phyloP scores from a whole-genome alignment of 2,329 filamentous ascomycete genomes.

The Aureobasidium subglaciale region DNA sequence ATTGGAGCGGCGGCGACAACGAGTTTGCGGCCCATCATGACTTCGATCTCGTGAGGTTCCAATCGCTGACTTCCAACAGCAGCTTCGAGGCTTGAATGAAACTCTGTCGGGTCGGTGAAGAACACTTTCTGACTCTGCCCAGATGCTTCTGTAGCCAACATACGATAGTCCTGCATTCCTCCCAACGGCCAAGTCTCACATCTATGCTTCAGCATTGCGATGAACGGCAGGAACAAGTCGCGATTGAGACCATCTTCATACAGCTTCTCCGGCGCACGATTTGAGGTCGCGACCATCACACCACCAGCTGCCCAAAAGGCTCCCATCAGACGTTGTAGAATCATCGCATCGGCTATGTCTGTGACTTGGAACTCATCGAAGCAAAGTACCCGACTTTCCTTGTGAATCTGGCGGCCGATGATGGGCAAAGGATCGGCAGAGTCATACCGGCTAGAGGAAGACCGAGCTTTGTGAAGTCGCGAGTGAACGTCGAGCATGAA shows the following conservation, averaged over 20 bases:
- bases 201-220: constrained; percentile 63
- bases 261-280: constrained; percentile 64
- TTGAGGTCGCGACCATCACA: constrained; percentile 69
- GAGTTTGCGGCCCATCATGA: constrained; percentile 20
- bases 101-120: constrained; percentile 16
- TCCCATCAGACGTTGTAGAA: constrained; percentile 66
- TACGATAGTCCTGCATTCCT: constrained; percentile 59
- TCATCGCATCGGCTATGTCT: constrained; percentile 67
- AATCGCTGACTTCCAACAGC: constrained; percentile 7
- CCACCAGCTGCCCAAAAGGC: constrained; percentile 71
- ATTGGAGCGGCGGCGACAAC: constrained; percentile 15
- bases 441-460: constrained; percentile 44
- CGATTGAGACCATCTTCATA: constrained; percentile 29
- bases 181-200: constrained; percentile 80
- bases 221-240: constrained; percentile 55
- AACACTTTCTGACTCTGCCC: constrained; percentile 33
- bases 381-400: constrained; percentile 66
- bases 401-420: constrained; percentile 64
- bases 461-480: constrained; percentile 28
- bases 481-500: constrained; percentile 72
- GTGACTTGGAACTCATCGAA: constrained; percentile 79
- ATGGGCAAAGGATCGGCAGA: constrained; percentile 50
- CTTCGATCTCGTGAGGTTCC: constrained; percentile 17
- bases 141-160: constrained; percentile 28
- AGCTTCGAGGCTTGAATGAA: constrained; percentile 13